These are phyloP conservation scores for Tulasnella calospora DNA, from an alignment of 768 basidiomycete species.

Conservation along the genomic window DNA sequence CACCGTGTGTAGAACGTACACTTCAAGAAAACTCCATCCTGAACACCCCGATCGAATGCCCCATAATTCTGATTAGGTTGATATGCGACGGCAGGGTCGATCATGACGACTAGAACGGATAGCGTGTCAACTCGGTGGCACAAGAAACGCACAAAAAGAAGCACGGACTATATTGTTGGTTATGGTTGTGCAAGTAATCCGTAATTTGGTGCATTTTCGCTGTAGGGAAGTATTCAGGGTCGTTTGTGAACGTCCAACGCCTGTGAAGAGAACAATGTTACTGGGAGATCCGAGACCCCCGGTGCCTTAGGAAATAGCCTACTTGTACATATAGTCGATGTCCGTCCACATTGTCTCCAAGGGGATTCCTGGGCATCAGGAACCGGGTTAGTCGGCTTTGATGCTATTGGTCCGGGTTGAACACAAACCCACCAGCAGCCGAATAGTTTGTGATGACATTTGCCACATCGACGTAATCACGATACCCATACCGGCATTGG, in stretches of 20 bases:
- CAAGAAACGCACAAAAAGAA: background rate
- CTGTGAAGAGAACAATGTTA: background rate
- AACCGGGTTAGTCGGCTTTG: background rate
- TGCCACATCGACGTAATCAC: constrained; percentile 48
- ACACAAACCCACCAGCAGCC: constrained; percentile 37
- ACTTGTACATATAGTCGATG: constrained; percentile 36
- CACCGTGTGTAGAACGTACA: background rate
- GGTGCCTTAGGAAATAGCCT: background rate
- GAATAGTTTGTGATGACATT: constrained; percentile 59
- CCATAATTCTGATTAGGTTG: constrained; percentile 47
- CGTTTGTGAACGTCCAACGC: constrained; percentile 61
- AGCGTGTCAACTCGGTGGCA: background rate
- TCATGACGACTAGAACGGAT: constrained; percentile 55
- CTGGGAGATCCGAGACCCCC: background rate
- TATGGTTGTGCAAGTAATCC: constrained; percentile 52
- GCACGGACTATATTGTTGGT: constrained; percentile 53
- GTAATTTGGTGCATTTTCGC: constrained; percentile 62
- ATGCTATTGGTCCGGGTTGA: background rate
- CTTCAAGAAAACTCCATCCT: constrained; percentile 33
- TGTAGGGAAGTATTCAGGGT: constrained; percentile 63
- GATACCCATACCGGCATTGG: constrained; percentile 67
- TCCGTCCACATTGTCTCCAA: constrained; percentile 63
- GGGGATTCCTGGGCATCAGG: constrained; percentile 45
- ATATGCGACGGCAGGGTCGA: constrained; percentile 63
- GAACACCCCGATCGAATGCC: constrained; percentile 52